Percentiles rank a stretch among this genome's conserved stretches.
These are phyloP conservation scores for Epicoccum sorghinum DNA, from an alignment of 2,329 filamentous ascomycete genomes.

Conservation along the genomic window DNA sequence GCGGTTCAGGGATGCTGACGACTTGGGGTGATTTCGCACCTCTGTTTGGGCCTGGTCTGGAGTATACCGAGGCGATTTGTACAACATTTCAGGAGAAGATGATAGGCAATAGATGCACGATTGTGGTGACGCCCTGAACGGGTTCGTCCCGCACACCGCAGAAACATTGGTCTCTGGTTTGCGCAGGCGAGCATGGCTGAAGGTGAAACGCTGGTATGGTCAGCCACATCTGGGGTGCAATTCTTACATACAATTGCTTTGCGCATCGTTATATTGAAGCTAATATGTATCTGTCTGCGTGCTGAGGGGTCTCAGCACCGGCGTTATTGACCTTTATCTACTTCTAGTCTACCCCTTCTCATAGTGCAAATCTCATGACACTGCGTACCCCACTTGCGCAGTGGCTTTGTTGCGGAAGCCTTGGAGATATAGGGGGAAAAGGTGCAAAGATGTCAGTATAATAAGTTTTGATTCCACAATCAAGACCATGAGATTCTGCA, in stretches of 20 bases:
- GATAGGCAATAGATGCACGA: not conserved
- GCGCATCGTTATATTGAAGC: slow-evolving; percentile 6
- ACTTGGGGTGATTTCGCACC: not conserved
- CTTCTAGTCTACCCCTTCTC: slow-evolving; percentile 2
- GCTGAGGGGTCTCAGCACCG: not conserved
- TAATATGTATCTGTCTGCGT: not conserved
- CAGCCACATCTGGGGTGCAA: not conserved
- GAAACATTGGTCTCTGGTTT: not conserved
- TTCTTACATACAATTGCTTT: not conserved
- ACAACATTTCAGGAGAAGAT: not conserved
- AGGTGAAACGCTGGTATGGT: not conserved
- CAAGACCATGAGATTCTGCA: slow-evolving; percentile 42
- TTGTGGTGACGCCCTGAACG: not conserved
- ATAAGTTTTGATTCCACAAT: not conserved
- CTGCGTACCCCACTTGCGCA: no score
- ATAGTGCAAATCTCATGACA: not conserved
- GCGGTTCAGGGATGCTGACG: not conserved
- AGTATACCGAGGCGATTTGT: not conserved
- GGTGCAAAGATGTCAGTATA: not conserved
- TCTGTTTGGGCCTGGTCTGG: not conserved
- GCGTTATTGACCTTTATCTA: not conserved
- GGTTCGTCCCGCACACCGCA: not conserved
- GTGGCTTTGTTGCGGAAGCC: no score
- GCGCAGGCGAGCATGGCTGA: not conserved
- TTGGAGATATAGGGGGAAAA: no score